Conservation (phyloP, 1,139 yeast species). For the Debaryomycetaceae sp. region DNA sequence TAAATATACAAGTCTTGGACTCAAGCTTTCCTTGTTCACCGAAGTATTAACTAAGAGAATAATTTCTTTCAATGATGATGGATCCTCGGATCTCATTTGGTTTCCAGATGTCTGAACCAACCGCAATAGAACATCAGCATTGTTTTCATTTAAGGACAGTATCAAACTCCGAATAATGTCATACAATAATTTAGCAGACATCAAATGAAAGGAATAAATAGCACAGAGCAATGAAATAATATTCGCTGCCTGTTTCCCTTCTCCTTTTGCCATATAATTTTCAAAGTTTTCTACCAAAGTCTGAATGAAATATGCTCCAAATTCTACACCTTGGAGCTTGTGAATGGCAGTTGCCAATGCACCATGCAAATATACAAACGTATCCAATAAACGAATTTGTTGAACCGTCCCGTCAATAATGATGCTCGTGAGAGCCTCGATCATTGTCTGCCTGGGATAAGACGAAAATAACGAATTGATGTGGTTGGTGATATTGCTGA, state of each 20-base stretch:
- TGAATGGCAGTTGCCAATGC: conserved; percentile 74
- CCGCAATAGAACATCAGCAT: conserved; percentile 74
- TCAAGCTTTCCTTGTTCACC: conserved; percentile 28
- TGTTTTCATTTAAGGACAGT: conserved; percentile 57
- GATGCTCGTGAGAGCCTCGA: conserved; percentile 60
- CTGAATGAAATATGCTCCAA: conserved; percentile 87
- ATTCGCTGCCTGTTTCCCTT: conserved; percentile 63
- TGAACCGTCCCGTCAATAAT: conserved; percentile 64
- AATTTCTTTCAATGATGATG: conserved; percentile 78
- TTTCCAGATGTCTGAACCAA: conserved; percentile 76
- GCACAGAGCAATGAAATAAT: conserved; percentile 72
- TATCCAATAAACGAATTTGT: conserved; percentile 67
- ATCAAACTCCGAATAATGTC: conserved; percentile 66
- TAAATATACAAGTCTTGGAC: conserved; percentile 74
- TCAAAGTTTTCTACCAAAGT: conserved; percentile 67
- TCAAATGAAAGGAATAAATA: conserved; percentile 71
- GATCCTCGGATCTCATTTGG: conserved; percentile 87
- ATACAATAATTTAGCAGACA: conserved; percentile 71
- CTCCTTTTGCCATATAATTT: conserved; percentile 20
- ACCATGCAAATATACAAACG: conserved; percentile 78
- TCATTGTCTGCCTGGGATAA: conserved; percentile 76
- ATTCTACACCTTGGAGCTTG: conserved; percentile 78
- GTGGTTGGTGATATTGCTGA: conserved; percentile 66
- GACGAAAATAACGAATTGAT: conserved; percentile 59
- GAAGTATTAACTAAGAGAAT: conserved; percentile 53